phyloP scores from a whole-genome alignment of 164 flowering plant species.

The Platanus orientalis region DNA sequence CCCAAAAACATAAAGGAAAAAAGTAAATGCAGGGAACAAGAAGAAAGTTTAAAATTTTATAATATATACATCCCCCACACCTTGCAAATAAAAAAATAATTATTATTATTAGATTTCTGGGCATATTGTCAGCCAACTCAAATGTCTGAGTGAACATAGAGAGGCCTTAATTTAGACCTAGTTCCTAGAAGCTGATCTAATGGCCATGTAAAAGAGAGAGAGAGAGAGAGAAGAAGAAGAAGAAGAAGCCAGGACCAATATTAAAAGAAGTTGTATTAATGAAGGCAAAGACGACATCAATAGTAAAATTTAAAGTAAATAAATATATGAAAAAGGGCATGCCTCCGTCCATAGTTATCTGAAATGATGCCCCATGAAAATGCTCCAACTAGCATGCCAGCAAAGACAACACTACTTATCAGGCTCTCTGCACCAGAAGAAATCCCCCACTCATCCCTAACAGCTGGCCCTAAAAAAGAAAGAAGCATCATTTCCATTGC shows the following conservation, averaged over 20 bases:
- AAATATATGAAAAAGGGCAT: constrained; percentile 11
- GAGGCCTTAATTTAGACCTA: no score
- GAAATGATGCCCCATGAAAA: constrained; percentile 87
- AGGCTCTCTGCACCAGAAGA: constrained; percentile 69
- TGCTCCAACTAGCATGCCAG: constrained; percentile 89
- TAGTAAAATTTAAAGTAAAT: background rate
- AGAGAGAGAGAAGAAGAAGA: background rate
- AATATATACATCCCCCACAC: no score
- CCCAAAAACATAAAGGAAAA: no score
- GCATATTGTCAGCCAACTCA: no score
- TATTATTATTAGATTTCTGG: no score
- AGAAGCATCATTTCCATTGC: constrained; percentile 99
- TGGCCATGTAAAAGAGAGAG: background rate
- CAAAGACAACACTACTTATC: constrained; percentile 78
- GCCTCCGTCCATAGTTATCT: constrained; percentile 78
- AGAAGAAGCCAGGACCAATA: background rate
- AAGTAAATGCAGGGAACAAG: background rate
- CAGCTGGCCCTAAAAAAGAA: constrained; percentile 85
- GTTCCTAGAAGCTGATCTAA: background rate
- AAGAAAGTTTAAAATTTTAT: no score
- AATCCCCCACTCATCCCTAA: constrained; percentile 69
- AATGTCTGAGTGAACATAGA: no score
- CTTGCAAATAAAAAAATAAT: no score
- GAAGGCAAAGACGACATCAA: background rate
- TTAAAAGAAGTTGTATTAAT: background rate